A percentile compares a stretch with the other conserved stretches of the same genome.
Conservation (phyloP, 148 eudicot genomes). For the Tetragonia tetragonoides region DNA sequence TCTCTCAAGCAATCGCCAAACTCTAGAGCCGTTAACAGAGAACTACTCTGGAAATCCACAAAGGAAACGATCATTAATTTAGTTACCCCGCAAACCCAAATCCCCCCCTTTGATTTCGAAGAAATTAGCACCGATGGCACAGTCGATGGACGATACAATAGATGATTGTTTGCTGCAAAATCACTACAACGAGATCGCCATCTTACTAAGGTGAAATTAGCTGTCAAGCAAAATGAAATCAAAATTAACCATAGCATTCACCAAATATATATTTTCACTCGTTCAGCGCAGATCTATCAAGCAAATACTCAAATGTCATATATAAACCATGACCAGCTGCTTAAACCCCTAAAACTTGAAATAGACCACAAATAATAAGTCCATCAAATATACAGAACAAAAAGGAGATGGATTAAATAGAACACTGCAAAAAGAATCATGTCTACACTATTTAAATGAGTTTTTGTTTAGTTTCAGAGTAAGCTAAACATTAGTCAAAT, state of each 20-base stretch:
- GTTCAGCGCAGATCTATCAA: slow-evolving; percentile 12
- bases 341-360: no score
- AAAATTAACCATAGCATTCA: slow-evolving; percentile 3
- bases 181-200: slow-evolving; percentile 36
- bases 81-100: slow-evolving; percentile 19
- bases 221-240: slow-evolving; percentile 20
- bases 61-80: slow-evolving; percentile 44
- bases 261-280: not conserved
- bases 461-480: not conserved
- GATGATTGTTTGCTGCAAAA: slow-evolving; percentile 15
- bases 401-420: not conserved
- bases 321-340: no score
- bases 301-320: not conserved
- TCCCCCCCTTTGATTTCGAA: slow-evolving; percentile 5
- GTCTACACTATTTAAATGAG: not conserved
- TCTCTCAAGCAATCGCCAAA: slow-evolving; percentile 42
- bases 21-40: slow-evolving; percentile 25
- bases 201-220: slow-evolving; percentile 17
- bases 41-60: slow-evolving; percentile 1
- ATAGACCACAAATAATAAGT: not conserved
- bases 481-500: no score
- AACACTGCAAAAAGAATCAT: not conserved
- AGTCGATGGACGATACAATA: not conserved
- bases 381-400: not conserved
- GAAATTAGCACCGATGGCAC: not conserved